Evolutionary conservation across 495 filamentous ascomycete genomes (phyloP), one percentile per base, ranked within the genome.

Genomic region (Xylaria nigripes): DNA sequence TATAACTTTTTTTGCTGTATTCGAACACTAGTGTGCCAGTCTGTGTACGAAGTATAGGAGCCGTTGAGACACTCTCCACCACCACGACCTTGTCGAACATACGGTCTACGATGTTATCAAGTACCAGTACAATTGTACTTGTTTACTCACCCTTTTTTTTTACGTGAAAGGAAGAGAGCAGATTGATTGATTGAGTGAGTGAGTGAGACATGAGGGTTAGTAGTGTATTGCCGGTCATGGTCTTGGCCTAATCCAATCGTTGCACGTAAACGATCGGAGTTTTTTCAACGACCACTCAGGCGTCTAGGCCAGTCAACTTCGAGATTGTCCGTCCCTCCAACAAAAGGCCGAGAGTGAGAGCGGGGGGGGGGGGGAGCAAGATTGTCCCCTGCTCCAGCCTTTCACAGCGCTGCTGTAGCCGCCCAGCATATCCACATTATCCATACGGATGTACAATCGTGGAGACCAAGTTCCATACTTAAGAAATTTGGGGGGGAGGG

Each of bases 401-500:
- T 68, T 72, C 67, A 70, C 56, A 68, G 64, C 53, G 63, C 69
- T 70, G 43, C 69, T 68, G 64, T 74, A 74, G 70, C 69, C 71
- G 70, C 70, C 68, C 56, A 21, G 38, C 46, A 56, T 50, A 27
- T 46, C 54, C 54, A 49, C 54, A 56, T 38, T 50, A 48, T 47
- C 13, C 43, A 29, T 46, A 15, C 32, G 25, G 40, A 32, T 16
- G 21, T 54, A 50, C 53, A 34, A 55, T 32, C 54, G 54, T 56
- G 54, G 54, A 48, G 54, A 56, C 41, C 32, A 34, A n/a, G 44
- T 54, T 42, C 51, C 45, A 48, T 54, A 48, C 43, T 41, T 40
- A 46, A 48, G 18, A 34, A 55, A 43, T 50, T 25, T 25, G 49
- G 47, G 48, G n/a, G n/a, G n/a, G n/a, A n/a, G 47, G 40, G 49